These are phyloP conservation scores for Babesia divergens DNA, from an alignment of 169 alveolate species.

Conservation along the genomic window DNA sequence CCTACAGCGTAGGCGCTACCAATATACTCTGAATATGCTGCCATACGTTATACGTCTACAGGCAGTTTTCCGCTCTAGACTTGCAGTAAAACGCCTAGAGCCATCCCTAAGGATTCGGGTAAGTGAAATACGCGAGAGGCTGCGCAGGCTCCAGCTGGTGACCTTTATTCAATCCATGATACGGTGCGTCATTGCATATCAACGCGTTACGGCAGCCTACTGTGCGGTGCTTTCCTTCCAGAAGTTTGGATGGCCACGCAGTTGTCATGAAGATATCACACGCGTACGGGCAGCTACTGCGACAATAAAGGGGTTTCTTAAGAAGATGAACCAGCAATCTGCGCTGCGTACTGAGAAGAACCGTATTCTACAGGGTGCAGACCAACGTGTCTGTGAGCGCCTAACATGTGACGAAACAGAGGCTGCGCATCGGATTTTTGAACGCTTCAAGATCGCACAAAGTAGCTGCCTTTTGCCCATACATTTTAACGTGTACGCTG, in stretches of 20 bases:
- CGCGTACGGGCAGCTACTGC: background rate
- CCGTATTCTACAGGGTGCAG: background rate
- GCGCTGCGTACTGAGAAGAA: slow-evolving; percentile 1
- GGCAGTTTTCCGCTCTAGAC: slow-evolving; percentile 24
- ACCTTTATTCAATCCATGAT: background rate
- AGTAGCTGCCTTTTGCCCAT: slow-evolving; percentile 25
- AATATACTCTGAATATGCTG: background rate
- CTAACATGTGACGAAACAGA: slow-evolving; percentile 9
- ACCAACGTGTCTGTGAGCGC: slow-evolving; percentile 5
- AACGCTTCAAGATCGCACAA: background rate
- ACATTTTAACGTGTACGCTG: slow-evolving; percentile 51
- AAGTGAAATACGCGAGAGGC: background rate
- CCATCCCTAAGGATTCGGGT: background rate
- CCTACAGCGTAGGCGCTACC: slow-evolving; percentile 21
- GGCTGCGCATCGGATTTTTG: slow-evolving; percentile 18
- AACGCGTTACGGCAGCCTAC: slow-evolving; percentile 3
- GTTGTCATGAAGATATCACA: background rate
- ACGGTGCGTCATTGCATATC: background rate
- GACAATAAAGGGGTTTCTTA: background rate
- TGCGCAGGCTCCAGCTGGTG: background rate
- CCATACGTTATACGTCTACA: slow-evolving; percentile 41
- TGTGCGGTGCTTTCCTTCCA: slow-evolving; percentile 19
- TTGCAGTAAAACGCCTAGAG: slow-evolving; percentile 1
- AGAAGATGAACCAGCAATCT: background rate
- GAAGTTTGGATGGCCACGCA: slow-evolving; percentile 24